Evolutionary conservation across 2,329 filamentous ascomycete species (phyloP), one percentile per base, ranked within the genome.

Genomic region (Septoria linicola): DNA sequence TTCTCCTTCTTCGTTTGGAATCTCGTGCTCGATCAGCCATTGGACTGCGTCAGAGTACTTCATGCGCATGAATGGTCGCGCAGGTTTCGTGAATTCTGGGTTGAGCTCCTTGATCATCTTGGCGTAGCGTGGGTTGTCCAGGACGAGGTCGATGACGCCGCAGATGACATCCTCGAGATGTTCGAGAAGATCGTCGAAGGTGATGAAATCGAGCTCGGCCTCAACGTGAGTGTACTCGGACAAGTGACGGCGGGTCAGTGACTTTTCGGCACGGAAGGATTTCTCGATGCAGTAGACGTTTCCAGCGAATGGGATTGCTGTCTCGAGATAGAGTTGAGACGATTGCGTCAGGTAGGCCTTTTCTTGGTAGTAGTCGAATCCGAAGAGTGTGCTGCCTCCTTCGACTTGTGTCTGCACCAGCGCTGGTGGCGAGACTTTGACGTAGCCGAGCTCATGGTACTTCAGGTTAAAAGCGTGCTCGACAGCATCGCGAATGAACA

Each of bases 261-360:
- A 92, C 76, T 96, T 96, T 74, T 99, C 93, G 11, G 93, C 93
- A 56, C 93, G 91, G 85, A 99, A 99, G 1, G 92, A 97, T 72
- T 96, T 96, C 73, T 96, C 91, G 65, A 99, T 92, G 70, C 92
- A 97, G 80, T 95, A 99, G 46, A 96, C 90, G 69, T 96, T 89
- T 62, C 93, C 93, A 65, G 97, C 80, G 44, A 87, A 89, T 8
- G 92, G 89, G 25, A 99, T 77, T 60, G 86, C 89, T 25, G 93
- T 99, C 78, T 99, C 93, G 53, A 99, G 87, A 74, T 99, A 99
- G 47, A 99, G 83, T 73, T 99, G 93, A 27, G 89, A 95, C 3
- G 91, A 96, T 74, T 99, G 93, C 3, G 93, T 97, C 57, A 99
- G 83, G 76, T 91, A 99, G 53, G 93, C 88, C 62, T 85, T 81